phyloP scores from a whole-genome alignment of 176 grass and related monocot genomes.

The Avena sativa region DNA sequence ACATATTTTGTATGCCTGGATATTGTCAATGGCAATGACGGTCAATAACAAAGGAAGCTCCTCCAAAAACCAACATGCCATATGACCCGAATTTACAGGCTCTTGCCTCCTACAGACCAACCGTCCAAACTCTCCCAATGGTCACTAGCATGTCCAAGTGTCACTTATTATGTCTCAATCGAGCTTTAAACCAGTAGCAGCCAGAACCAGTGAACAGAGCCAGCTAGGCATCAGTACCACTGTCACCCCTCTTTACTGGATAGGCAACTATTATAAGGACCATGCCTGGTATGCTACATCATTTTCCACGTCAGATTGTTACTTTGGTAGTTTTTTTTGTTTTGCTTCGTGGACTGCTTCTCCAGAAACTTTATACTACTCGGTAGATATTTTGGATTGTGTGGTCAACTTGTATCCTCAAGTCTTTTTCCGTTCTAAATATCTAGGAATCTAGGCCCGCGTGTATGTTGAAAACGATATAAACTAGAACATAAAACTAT shows the following conservation, averaged over 20 bases:
- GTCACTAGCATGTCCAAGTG: constrained; percentile 41
- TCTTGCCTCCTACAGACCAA: constrained; percentile 55
- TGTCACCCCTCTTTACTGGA: constrained; percentile 45
- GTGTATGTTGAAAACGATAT: background rate
- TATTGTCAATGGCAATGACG: constrained; percentile 6
- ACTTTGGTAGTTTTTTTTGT: background rate
- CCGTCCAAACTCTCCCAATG: constrained; percentile 44
- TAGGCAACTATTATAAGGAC: constrained; percentile 45
- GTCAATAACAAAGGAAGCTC: constrained; percentile 21
- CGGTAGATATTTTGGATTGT: background rate
- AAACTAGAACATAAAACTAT: constrained; percentile 30
- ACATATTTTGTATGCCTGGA: background rate
- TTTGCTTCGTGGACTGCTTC: background rate
- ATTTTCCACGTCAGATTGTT: constrained; percentile 27
- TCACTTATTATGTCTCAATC: constrained; percentile 51
- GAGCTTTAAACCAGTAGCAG: constrained; percentile 50
- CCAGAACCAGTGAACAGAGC: constrained; percentile 43
- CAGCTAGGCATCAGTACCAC: constrained; percentile 51
- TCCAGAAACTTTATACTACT: background rate
- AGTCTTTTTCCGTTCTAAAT: constrained; percentile 1
- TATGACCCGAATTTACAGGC: constrained; percentile 42
- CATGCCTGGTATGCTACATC: constrained; percentile 32
- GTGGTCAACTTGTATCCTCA: background rate
- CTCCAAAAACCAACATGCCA: constrained; percentile 12
- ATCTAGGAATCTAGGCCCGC: background rate